These are phyloP conservation scores for Sclerotinia spermophila DNA, from an alignment of 2,329 filamentous ascomycete genomes.

Conservation along the genomic window DNA sequence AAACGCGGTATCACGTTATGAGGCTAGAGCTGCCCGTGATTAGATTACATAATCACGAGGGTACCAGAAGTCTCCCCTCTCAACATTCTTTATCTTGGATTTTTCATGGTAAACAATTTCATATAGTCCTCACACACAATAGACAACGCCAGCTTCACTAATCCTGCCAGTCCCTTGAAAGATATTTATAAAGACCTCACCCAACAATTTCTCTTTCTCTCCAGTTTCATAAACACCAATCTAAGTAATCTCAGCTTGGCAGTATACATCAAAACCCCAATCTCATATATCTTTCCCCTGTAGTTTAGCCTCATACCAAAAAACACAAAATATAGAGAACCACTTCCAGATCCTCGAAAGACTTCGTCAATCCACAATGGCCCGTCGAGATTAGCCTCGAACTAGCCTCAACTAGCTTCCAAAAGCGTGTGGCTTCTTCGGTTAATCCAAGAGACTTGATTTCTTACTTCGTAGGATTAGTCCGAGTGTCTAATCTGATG, in stretches of 20 bases:
- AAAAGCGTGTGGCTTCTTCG: background rate
- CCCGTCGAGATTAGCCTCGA: background rate
- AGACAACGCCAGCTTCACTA: rapidly evolving
- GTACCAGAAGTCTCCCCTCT: background rate
- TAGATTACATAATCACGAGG: background rate
- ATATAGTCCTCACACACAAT: background rate
- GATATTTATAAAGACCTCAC: background rate
- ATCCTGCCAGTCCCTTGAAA: background rate
- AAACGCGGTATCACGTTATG: background rate
- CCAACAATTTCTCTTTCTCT: background rate
- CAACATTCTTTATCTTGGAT: background rate
- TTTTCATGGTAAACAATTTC: background rate
- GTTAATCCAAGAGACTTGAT: background rate
- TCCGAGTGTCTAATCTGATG: background rate
- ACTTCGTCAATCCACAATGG: too few relatives aligned
- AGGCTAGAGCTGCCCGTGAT: background rate
- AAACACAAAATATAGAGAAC: too few relatives aligned
- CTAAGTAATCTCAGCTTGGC: background rate
- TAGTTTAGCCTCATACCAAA: background rate
- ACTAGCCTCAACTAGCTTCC: background rate
- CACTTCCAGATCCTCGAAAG: too few relatives aligned
- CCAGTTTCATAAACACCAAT: background rate
- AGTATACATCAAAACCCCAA: background rate
- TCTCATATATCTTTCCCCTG: background rate
- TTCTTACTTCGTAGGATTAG: background rate